Conservation (phyloP, 345 rosid genomes). For the Heritiera littoralis region DNA sequence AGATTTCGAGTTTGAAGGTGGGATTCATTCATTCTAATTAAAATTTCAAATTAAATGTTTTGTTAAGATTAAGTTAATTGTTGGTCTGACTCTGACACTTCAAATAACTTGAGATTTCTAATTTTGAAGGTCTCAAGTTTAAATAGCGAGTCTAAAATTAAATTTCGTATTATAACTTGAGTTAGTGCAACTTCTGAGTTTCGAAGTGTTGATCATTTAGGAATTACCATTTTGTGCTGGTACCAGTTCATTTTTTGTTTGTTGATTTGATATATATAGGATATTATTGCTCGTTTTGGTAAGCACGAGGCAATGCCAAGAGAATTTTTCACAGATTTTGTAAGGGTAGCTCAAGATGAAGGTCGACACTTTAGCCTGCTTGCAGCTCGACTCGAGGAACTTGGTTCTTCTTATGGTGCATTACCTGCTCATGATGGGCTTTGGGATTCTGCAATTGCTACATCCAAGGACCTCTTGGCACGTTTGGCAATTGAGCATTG, state of each 20-base stretch:
- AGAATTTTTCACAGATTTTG: conserved; percentile 86
- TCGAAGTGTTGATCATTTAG: background rate
- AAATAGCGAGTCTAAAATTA: background rate
- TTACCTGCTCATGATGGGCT: conserved; percentile 93
- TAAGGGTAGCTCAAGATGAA: conserved; percentile 87
- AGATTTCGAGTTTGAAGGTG: background rate
- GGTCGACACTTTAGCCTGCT: conserved; percentile 84
- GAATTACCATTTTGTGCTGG: background rate
- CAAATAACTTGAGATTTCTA: background rate
- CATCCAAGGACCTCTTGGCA: conserved; percentile 73
- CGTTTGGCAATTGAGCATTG: conserved; percentile 89
- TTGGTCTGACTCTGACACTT: background rate
- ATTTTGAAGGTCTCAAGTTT: background rate
- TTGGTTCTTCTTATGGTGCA: conserved; percentile 79
- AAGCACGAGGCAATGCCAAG: conserved; percentile 91
- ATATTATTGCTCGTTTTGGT: conserved; percentile 89
- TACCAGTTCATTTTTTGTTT: background rate
- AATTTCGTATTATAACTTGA: background rate
- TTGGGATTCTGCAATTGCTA: conserved; percentile 82
- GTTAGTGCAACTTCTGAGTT: background rate
- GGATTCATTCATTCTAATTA: background rate
- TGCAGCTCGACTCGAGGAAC: conserved; percentile 65
- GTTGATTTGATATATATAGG: conserved; percentile 40
- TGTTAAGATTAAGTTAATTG: background rate
- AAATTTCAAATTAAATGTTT: background rate